Percentiles rank a stretch among this genome's conserved stretches.
Conservation (phyloP, 495 filamentous ascomycete species). For the Penicillium ucsense region DNA sequence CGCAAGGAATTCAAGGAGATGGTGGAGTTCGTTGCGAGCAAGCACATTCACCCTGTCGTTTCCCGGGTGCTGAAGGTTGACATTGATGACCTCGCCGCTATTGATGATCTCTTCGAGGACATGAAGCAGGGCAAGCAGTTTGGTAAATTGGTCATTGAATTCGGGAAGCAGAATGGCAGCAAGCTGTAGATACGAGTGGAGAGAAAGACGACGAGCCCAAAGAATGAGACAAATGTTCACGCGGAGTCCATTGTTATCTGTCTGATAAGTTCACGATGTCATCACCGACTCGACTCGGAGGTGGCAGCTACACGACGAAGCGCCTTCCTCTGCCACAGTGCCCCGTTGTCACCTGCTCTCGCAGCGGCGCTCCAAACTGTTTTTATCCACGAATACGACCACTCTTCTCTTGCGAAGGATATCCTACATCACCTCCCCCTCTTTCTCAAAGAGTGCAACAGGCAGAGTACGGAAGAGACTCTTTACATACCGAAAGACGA, state of each 20-base stretch:
- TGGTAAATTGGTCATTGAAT: conserved; percentile 64
- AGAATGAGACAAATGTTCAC: neutral
- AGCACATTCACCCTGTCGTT: conserved; percentile 57
- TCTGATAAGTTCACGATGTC: neutral
- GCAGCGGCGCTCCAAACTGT: no score
- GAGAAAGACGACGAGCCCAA: neutral
- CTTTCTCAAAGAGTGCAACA: no score
- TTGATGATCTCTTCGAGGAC: conserved; percentile 64
- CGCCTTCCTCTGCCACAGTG: neutral
- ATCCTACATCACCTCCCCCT: no score
- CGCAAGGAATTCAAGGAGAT: conserved; percentile 67
- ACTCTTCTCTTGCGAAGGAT: no score
- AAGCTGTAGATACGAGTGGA: conserved; percentile 23
- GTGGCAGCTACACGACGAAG: no score
- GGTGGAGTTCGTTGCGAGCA: conserved; percentile 57
- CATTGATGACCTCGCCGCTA: conserved; percentile 52
- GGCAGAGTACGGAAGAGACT: no score
- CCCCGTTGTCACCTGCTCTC: no score
- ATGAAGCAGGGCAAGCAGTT: conserved; percentile 69
- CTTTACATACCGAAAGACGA: no score
- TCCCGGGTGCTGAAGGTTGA: conserved; percentile 47
- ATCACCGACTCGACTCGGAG: no score
- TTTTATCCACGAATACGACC: no score
- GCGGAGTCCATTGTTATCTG: neutral
- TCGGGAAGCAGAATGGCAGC: conserved; percentile 29